These are phyloP conservation scores for Panicum miliaceum DNA, from an alignment of 176 grass and related monocot genomes.

Conservation along the genomic window DNA sequence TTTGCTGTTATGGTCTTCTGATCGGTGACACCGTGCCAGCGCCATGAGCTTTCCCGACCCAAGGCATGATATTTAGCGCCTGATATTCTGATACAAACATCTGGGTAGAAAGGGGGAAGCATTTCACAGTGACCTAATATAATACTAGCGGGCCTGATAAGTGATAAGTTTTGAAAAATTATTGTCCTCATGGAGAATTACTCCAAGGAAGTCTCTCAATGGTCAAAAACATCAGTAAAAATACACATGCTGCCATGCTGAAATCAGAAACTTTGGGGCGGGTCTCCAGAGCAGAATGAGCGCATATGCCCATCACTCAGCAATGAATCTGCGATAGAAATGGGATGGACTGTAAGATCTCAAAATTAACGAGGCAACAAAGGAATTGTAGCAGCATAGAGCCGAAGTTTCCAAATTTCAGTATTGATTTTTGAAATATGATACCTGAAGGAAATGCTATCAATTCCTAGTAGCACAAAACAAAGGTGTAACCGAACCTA, in stretches of 20 bases:
- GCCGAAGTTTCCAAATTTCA: not conserved
- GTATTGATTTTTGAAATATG: not conserved
- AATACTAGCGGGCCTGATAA: not conserved
- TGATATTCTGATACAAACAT: too few relatives aligned
- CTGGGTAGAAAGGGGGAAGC: too few relatives aligned
- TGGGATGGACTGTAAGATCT: not conserved
- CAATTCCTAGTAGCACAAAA: not conserved
- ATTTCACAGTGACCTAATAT: too few relatives aligned
- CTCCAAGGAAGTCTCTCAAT: not conserved
- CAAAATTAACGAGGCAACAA: not conserved
- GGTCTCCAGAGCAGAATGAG: not conserved
- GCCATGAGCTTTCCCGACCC: too few relatives aligned
- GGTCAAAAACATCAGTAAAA: not conserved
- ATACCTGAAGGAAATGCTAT: not conserved
- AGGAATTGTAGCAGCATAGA: not conserved
- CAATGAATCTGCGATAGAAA: conserved; percentile 25
- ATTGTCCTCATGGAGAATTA: not conserved
- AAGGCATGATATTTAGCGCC: too few relatives aligned
- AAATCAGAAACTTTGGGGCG: not conserved
- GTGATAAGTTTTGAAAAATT: not conserved
- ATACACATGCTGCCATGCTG: not conserved
- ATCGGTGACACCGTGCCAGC: too few relatives aligned
- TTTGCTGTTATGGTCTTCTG: too few relatives aligned
- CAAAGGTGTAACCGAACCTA: not conserved
- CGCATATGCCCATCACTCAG: not conserved